Percentiles rank a stretch among this genome's conserved stretches.
phyloP scores from a whole-genome alignment of 192 early-diverging fungal genomes.

The Backusella macrospora region DNA sequence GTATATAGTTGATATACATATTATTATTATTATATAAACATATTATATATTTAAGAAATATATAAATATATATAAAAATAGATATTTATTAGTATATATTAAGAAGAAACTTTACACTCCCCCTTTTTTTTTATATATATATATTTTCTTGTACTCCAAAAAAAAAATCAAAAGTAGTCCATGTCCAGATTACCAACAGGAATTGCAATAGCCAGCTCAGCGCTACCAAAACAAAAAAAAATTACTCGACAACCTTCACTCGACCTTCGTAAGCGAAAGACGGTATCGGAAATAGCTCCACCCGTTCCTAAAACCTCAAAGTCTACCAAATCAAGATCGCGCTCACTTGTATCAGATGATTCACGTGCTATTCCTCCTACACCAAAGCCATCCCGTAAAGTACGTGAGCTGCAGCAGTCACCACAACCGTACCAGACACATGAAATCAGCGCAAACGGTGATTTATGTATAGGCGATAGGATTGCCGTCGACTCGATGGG shows the following conservation, averaged over 20 bases:
- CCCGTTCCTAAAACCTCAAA: slow-evolving; percentile 16
- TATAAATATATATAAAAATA: too few species aligned
- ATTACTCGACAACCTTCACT: slow-evolving; percentile 17
- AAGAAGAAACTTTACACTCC: background rate
- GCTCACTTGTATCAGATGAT: slow-evolving; percentile 2
- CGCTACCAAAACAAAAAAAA: slow-evolving; percentile 13
- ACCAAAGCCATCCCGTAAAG: slow-evolving; percentile 4
- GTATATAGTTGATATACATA: background rate
- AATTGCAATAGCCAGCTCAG: background rate
- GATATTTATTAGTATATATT: background rate
- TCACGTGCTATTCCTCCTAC: slow-evolving; percentile 5
- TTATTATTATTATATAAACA: too few species aligned
- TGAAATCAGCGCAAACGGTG: background rate
- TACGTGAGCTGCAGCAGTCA: background rate
- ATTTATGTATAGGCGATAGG: slow-evolving; percentile 51
- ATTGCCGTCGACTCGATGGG: slow-evolving; percentile 64
- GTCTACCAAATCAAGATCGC: slow-evolving; percentile 13
- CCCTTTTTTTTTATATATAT: background rate
- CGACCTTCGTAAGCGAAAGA: slow-evolving; percentile 21
- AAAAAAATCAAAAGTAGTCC: background rate
- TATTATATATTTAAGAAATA: too few species aligned
- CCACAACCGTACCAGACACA: background rate
- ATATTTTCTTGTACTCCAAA: background rate
- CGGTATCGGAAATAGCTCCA: slow-evolving; percentile 5
- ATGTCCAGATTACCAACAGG: slow-evolving; percentile 18